Percentiles rank a stretch among this genome's conserved stretches.
Evolutionary conservation across 805 yeast genomes (phyloP).

Genomic region (Cephaloascus albidus): DNA sequence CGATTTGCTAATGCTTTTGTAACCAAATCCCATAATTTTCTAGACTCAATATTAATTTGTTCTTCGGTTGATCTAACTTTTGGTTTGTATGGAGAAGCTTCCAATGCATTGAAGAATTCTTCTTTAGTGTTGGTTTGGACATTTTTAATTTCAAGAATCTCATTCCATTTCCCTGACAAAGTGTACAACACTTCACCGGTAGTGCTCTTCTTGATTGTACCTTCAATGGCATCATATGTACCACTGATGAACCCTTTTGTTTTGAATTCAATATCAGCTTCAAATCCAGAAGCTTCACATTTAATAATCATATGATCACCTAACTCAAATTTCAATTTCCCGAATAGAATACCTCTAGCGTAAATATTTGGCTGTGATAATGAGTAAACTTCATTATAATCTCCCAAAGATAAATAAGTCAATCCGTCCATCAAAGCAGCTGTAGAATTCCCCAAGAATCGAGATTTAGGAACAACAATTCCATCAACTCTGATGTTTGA

Average conservation of each 20-base stretch:
- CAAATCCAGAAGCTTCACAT: constrained; percentile 47
- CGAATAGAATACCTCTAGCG: constrained; percentile 88
- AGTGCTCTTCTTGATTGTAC: constrained; percentile 45
- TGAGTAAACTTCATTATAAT: constrained; percentile 61
- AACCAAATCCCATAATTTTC: constrained; percentile 77
- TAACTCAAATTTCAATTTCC: constrained; percentile 79
- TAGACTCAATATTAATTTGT: constrained; percentile 76
- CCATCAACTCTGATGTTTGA: constrained; percentile 83
- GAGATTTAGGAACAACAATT: constrained; percentile 74
- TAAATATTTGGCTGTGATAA: constrained; percentile 95
- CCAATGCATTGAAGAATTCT: constrained; percentile 22
- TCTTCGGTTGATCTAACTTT: constrained; percentile 67
- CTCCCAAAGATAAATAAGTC: constrained; percentile 61
- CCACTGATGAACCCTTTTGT: constrained; percentile 93
- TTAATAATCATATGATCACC: constrained; percentile 85
- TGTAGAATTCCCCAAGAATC: constrained; percentile 88
- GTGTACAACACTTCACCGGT: constrained; percentile 51
- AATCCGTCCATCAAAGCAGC: constrained; percentile 96
- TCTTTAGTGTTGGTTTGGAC: constrained; percentile 36
- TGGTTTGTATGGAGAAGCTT: constrained; percentile 48
- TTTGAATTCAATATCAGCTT: constrained; percentile 85
- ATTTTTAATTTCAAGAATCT: constrained; percentile 60
- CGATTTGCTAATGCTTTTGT: constrained; percentile 71
- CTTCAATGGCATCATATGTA: constrained; percentile 82
- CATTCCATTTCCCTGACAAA: constrained; percentile 91